Percentiles rank a stretch among this genome's conserved stretches.
Conservation (phyloP, 352 stramenopile species). For the Globisporangium canariense region DNA sequence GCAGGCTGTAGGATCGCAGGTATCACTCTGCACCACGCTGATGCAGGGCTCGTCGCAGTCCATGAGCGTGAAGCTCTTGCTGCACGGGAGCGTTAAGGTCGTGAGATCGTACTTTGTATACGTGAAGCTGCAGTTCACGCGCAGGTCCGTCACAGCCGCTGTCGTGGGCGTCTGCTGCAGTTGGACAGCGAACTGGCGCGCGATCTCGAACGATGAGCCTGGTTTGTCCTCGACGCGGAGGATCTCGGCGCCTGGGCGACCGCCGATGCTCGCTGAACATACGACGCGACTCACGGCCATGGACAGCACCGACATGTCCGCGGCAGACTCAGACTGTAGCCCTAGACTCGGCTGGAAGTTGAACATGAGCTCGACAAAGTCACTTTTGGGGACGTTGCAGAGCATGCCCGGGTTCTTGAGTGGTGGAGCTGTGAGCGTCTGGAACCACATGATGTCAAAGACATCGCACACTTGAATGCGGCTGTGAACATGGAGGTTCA, state of each 20-base stretch:
- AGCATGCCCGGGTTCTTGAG: slow-evolving; percentile 12
- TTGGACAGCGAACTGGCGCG: slow-evolving; percentile 12
- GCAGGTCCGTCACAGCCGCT: slow-evolving; percentile 9
- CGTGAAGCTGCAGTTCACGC: slow-evolving; percentile 19
- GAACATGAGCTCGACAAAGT: slow-evolving; percentile 55
- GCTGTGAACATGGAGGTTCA: slow-evolving; percentile 33
- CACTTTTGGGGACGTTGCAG: slow-evolving; percentile 30
- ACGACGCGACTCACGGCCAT: slow-evolving; percentile 8
- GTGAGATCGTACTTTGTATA: slow-evolving; percentile 16
- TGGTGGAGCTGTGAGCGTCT: slow-evolving; percentile 16
- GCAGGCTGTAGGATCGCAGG: background rate
- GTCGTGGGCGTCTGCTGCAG: slow-evolving; percentile 14
- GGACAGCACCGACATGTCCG: background rate
- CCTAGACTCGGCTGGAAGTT: slow-evolving; percentile 30
- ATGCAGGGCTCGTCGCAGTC: slow-evolving; percentile 26
- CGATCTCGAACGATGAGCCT: slow-evolving; percentile 1
- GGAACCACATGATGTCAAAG: slow-evolving; percentile 45
- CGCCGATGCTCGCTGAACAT: slow-evolving; percentile 9
- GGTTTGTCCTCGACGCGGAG: background rate
- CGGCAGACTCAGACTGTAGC: background rate
- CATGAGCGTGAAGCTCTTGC: slow-evolving; percentile 21
- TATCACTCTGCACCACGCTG: slow-evolving; percentile 2
- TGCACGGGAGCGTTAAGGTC: slow-evolving; percentile 11
- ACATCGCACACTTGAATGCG: slow-evolving; percentile 27
- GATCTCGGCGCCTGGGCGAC: slow-evolving; percentile 8